Evolutionary conservation across 768 basidiomycete genomes (phyloP), one percentile per base, ranked within the genome.

Genomic region (Boletus reticulatus): DNA sequence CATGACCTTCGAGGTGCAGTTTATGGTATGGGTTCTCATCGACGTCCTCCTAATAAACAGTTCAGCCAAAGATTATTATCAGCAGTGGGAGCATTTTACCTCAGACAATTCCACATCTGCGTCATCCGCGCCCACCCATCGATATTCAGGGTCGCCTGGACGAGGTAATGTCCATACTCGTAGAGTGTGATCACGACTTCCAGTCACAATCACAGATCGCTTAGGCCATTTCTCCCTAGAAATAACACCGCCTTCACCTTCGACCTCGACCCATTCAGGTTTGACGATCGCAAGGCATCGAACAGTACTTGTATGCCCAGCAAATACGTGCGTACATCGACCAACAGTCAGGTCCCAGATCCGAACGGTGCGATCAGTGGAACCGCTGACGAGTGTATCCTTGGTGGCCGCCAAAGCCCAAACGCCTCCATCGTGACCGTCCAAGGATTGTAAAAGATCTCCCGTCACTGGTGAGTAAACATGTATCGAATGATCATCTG

Each of bases 401-500:
- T 90, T 92, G 70, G 82, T 92, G 36, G 89, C 87, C 6, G 90
- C 89, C n/a, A 98, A 76, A 16, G 95, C 94, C 95, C 95, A 98
- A 2, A 98, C 94, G 17, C 95, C 95, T 48, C 95, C 95, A 62
- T 94, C 91, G 64, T 98, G 95, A 4, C 95, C 96, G 55, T 89
- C 81, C 42, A 98, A 79, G 2, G 87, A 82, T 41, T 82, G 84
- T 6, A 88, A 71, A 20, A 91, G 80, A 37, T 83, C 79, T 13
- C 96, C 96, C 0, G 88, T 90, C 20, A 80, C 70, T n/a, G 92
- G 94, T 22, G 88, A 89, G 70, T 96, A 98, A 44, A 99, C 85
- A 66, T 95, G 92, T 66, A 98, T 97, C 4, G 93, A 91, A 64
- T 98, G 93, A 72, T 98, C 95, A 71, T 99, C 96, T 1, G 94